Conservation (phyloP, 345 rosid genomes). For the Iberis pinnata region DNA sequence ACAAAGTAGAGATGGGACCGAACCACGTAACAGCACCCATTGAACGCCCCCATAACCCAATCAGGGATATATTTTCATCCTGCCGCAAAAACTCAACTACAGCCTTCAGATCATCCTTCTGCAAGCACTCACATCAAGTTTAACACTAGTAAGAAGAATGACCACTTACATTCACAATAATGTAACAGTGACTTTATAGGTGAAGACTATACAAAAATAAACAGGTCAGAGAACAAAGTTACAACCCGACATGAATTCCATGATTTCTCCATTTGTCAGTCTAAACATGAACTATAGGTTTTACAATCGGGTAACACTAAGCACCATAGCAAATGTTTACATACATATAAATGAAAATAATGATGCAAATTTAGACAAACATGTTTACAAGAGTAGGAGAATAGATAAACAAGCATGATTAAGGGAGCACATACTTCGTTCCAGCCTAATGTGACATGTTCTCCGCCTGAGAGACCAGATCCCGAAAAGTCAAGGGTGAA, state of each 20-base stretch:
- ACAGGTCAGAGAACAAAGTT: too few species aligned
- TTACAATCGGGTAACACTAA: too few species aligned
- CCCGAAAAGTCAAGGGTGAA: conserved; percentile 93
- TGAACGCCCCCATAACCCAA: conserved; percentile 97
- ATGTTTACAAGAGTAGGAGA: background rate
- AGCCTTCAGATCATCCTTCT: conserved; percentile 83
- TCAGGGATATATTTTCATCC: conserved; percentile 84
- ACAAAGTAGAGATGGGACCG: conserved; percentile 15
- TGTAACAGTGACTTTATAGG: background rate
- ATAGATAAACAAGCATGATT: conserved; percentile 2
- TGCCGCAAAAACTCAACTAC: conserved; percentile 79
- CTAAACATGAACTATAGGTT: conserved; percentile 12
- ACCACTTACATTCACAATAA: too few species aligned
- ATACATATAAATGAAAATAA: too few species aligned
- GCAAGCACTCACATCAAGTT: conserved; percentile 22
- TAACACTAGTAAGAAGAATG: background rate
- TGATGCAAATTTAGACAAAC: background rate
- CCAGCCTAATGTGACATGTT: conserved; percentile 81
- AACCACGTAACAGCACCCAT: conserved; percentile 96
- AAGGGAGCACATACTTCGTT: conserved; percentile 55
- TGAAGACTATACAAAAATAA: background rate
- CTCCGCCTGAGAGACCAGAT: conserved; percentile 86
- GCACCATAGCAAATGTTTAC: too few species aligned
- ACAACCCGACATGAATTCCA: too few species aligned
- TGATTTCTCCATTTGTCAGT: background rate